Base-by-base conservation (phyloP, 2,329 filamentous ascomycete genomes). In the Diaporthe ampelina region DNA sequence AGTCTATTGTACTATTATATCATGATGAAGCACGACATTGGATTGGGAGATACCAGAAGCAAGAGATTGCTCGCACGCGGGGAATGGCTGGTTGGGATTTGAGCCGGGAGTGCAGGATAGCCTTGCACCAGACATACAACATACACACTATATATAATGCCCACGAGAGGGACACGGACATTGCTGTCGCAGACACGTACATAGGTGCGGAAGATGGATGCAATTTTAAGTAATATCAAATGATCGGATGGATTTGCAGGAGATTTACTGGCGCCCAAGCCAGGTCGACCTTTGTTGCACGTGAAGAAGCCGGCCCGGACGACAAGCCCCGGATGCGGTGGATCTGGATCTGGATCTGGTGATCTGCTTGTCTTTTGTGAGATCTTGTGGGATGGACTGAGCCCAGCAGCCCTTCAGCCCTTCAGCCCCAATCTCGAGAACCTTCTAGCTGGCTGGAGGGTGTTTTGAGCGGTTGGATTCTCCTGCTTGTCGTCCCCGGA, bases 21-120 rank as follows among this genome's bases (percentile, higher is more conserved):
- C 45, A 73, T 37, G 58, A 67, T 43, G 35, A 59, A 21, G n/a
- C 45, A 67, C n/a, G 63, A 67, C 45, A 52, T 17, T 26, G 72
- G 48, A 45, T 21, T 37, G 68, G 45, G 32, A 67, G 63, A 67
- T 67, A 67, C 63, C 61, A 67, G 63, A 67, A 43, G 63, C 63
- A 67, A n/a, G 45, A 67, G 21, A 67, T 32, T 52, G 63, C 63
- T 67, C 63, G 63, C 61, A 40, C 19, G 43, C 35, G 19, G 21
- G 35, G 29, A 35, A 43, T 50, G 61, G 59, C 2, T 48, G 19
- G 40, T 17, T 50, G 57, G 29, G n/a, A 6, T 29, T 24, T 40
- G 70, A 24, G 5, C 26, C 17, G 37, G 21, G 26, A 24, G 37
- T n/a, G 32, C 56, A 48, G 15, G 65, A 48, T 26, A 32, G 56